Conservation (phyloP, 1,284 basidiomycete genomes). For the Ganoderma leucocontextum region DNA sequence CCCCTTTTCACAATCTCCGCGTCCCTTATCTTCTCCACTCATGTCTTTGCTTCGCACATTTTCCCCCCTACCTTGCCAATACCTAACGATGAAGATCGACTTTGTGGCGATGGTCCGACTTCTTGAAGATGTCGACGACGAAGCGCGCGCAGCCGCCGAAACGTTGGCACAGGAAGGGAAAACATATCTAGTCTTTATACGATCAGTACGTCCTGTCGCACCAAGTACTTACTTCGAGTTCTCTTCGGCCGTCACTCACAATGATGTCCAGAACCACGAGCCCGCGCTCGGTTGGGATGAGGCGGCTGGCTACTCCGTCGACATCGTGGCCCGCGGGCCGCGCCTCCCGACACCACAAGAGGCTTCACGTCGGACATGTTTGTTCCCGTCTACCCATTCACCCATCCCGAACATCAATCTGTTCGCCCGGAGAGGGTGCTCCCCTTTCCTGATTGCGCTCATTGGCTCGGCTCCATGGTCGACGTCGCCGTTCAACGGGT, state of each 20-base stretch:
- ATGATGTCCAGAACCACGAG: background rate
- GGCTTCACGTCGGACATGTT: background rate
- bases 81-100: background rate
- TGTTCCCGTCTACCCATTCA: background rate
- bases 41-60: background rate
- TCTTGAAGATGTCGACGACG: background rate
- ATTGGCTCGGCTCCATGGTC: background rate
- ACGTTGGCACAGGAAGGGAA: background rate
- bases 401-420: background rate
- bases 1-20: too few relatives aligned
- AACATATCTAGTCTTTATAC: background rate
- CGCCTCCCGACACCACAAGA: too few relatives aligned
- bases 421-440: background rate
- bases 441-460: background rate
- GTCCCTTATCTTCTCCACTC: background rate
- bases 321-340: too few relatives aligned
- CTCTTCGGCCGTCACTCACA: background rate
- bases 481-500: background rate
- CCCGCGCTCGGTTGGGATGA: background rate
- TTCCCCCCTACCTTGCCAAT: background rate
- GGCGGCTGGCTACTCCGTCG: background rate
- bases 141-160: background rate
- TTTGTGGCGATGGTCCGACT: background rate
- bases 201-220: too few relatives aligned
- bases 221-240: background rate